These are phyloP conservation scores for Petrea volubilis DNA, from an alignment of 257 asterid species.

Conservation along the genomic window DNA sequence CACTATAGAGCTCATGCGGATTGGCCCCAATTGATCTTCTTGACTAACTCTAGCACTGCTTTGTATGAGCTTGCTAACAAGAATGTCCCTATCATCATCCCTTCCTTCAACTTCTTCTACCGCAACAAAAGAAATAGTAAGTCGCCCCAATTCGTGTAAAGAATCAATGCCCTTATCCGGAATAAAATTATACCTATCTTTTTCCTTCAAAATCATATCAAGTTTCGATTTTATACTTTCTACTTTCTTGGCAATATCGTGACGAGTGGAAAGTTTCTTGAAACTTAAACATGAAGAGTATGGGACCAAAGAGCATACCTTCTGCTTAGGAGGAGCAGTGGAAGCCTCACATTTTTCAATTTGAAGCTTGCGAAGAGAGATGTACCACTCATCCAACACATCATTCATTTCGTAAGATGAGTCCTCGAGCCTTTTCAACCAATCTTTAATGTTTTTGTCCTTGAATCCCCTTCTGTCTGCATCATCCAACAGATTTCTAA, in stretches of 20 bases:
- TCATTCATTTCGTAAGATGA: slow-evolving; percentile 18
- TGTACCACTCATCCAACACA: slow-evolving; percentile 23
- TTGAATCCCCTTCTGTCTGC: slow-evolving; percentile 6
- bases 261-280: slow-evolving; percentile 14
- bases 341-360: background rate
- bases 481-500: slow-evolving; percentile 6
- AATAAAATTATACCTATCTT: slow-evolving; percentile 11
- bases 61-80: slow-evolving; percentile 20
- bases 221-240: too few species aligned
- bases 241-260: slow-evolving; percentile 19
- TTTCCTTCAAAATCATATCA: slow-evolving; percentile 14
- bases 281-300: slow-evolving; percentile 19
- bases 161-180: background rate
- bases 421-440: slow-evolving; percentile 18
- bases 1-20: slow-evolving; percentile 33
- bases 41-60: background rate
- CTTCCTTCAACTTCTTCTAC: slow-evolving; percentile 26
- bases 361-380: background rate
- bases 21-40: background rate
- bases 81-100: slow-evolving; percentile 22
- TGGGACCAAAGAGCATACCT: background rate
- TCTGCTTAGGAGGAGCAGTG: background rate
- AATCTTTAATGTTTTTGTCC: background rate
- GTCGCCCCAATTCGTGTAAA: background rate
- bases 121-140: slow-evolving; percentile 24